Base-by-base conservation (phyloP, 2,329 filamentous ascomycete genomes). In the Camptophora hylomeconis region DNA sequence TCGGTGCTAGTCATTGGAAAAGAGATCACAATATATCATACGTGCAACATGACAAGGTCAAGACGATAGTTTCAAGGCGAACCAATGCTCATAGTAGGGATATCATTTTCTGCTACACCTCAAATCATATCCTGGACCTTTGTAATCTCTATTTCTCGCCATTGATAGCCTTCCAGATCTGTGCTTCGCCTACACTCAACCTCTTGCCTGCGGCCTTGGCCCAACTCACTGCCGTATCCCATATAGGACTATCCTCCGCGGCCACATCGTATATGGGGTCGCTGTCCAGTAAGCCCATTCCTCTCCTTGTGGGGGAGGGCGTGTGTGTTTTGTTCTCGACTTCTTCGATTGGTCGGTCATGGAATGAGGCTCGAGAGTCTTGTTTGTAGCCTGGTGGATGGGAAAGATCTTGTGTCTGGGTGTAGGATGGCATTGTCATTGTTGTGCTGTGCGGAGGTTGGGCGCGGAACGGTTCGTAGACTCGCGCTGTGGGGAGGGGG, bases 211-310 rank as follows among this genome's bases (percentile, higher is more conserved):
- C 44, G 19, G 31, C 27, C 28, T 39, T 40, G 26, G 40, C 44
- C 45, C 42, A 49, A 20, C 33, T 36, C 21, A 43, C 37, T 18
- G 45, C 42, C 4, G 38, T 38, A 23, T 45, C 36, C 41, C 46
- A 41, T 35, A 49, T 44, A 21, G 41, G 41, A 12, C 46, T 45
- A 14, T 42, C 39, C 2, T 36, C 44, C 28, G 51, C 47, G 5
- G 57, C 53, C n/a, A 47, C 52, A 40, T 63, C 67, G 65, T 67
- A 36, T 68, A 67, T 35, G 75, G 65, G 51, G 80, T 71, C 16
- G 86, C 14, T 30, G 16, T 39, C 41, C 10, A 43, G 33, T 13
- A 41, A 37, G 13, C 40, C 40, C 8, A 17, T 20, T 13, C 38
- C 36, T 20, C 35, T 22, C 17, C 30, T 20, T 6, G 37, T 33